Base-by-base conservation (phyloP, 2,329 filamentous ascomycete species). In the Penicillium sp. region DNA sequence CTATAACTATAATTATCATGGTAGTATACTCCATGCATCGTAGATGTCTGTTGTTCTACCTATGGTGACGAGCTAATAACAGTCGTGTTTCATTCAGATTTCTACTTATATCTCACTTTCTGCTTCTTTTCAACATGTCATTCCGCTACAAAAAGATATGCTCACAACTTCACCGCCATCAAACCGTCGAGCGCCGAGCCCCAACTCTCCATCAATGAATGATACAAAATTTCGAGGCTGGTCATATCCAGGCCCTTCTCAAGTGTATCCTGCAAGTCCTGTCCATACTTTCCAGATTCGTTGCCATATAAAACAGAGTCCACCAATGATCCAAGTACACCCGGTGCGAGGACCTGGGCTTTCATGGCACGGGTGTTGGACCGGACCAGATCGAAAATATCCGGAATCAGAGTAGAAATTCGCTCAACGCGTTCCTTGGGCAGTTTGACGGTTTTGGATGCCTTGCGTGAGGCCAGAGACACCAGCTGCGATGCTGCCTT, bases 201-300 rank as follows among this genome's bases (percentile, higher is more conserved):
- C 77, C 77, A 79, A 59, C 77, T 79, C 54, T 79, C 76, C 67
- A 74, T 77, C 59, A 79, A 62, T 28, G 68, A 66, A n/a, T 73
- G 75, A 54, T 73, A 76, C 61, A 77, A 74, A 18, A 77, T 51
- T 60, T 79, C 77, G 54, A 79, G 56, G 3, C 66, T 68, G 9
- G 73, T 67, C 45, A 67, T 66, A 49, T 75, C 75, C 33, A 76
- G 58, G 26, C 71, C 63, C 19, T 69, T 64, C 29, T 74, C 71
- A 23, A 78, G 52, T 47, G 71, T 66, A 3, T 52, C 52, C 24
- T 64, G 66, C 28, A 75, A 61, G 29, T 67, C 58, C 23, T 64
- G 51, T 13, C 57, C 61, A 42, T 69, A 66, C 24, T 61, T 58
- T 9, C 56, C 55, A 8, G 55, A 56, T 6, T 55, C 51, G n/a